Base-by-base conservation (phyloP, 345 rosid genomes). In the Gossypium sturtianum region DNA sequence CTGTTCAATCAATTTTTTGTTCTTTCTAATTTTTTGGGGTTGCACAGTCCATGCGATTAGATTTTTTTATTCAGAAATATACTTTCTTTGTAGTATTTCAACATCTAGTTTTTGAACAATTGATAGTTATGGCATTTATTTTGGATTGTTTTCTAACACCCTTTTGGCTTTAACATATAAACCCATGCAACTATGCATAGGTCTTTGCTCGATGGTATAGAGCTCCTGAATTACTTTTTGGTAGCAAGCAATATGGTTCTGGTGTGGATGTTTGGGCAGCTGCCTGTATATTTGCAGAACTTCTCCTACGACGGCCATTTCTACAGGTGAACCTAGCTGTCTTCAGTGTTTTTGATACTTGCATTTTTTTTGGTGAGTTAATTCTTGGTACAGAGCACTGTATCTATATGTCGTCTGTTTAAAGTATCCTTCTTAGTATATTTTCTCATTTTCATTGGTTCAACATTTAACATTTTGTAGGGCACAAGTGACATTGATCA, bases 261-360 rank as follows among this genome's bases (percentile, higher is more conserved):
- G 91, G 87, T 5, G 97, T 94, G 77, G 98, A 94, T 87, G 97
- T 89, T 72, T 92, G 98, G 97, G 98, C 98, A 70, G 98, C 91
- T 49, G 96, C 86, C 59, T 91, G 98, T 77, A 87, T 94, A 82
- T 94, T 94, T 62, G 98, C 96, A 16, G 98, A 94, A 78, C 95
- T 94, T 79, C 86, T 94, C 45, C 77, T 85, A 16, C 93, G 98
- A 29, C 78, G 87, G 45, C 98, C 98, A 38, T 92, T 94, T 85
- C 82, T 94, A 72, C 97, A 86, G 92, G 97, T 89, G 62, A 71
- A 45, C 19, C 72, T 48, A 44, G 9, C 12, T 65, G 65, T 29
- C 34, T 19, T 43, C 13, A 69, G 79, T 17, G 20, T 79, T 74
- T 56, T 71, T 61, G 15, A 20, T 62, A n/a, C 57, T 48, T 19